Evolutionary conservation across 164 flowering plant genomes (phyloP), one percentile per base, ranked within the genome.

Genomic region (Vitis cinerea): DNA sequence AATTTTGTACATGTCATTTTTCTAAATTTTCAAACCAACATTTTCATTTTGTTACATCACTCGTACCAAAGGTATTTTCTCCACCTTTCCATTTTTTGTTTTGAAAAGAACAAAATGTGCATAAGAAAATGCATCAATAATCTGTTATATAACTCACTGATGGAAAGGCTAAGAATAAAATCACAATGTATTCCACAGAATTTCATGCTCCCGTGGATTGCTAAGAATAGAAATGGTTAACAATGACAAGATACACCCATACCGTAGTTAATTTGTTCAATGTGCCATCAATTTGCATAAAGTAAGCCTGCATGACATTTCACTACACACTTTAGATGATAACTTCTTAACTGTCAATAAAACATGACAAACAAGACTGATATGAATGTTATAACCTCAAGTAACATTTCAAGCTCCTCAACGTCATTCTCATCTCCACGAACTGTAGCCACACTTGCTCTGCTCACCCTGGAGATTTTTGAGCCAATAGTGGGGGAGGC

Each of bases 321-420:
- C 9, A 44, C 29, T 13, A 66, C 14, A 62, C 65, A 15, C 1
- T 29, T 66, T 44, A 66, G 59, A 60, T 8, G 27, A 66, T 51
- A 8, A 5, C 44, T n/a, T 10, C 23, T 55, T 10, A 8, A 23
- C 16, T 27, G 16, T 17, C 49, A 31, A n/a, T 48, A 64, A 52
- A 79, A 74, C 48, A 50, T 50, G 59, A 59, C 2, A 74, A 10
- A 49, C 27, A 50, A 60, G 8, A 47, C 74, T 14, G 30, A 29
- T 37, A 58, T 31, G 11, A 78, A 29, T 15, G 10, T 19, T 61
- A 61, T 62, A 64, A 92, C 98, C 99, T 95, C 98, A 9, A 95
- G 92, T 68, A 94, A 77, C 97, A 94, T 92, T 79, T 94, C 97
- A 76, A 94, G 94, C 80, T 94, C 97, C 81, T 91, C 98, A 64